These are phyloP conservation scores for Pyricularia pennisetigena DNA, from an alignment of 2,329 filamentous ascomycete genomes.

Conservation along the genomic window DNA sequence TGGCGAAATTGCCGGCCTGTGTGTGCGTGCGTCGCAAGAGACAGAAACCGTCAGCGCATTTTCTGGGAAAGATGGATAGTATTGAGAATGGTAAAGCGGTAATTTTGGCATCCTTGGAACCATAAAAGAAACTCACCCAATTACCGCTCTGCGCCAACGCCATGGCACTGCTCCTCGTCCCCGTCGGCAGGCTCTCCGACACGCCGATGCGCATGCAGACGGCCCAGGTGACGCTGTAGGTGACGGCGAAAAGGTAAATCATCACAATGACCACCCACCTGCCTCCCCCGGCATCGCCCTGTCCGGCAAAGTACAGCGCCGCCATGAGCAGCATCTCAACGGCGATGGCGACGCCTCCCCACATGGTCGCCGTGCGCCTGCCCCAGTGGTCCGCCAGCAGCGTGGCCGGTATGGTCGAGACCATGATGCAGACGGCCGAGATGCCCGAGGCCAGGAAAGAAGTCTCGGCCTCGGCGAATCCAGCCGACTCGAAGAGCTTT, in stretches of 20 bases:
- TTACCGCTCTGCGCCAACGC: constrained; percentile 43
- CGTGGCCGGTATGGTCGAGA: constrained; percentile 41
- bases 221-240: constrained; percentile 39
- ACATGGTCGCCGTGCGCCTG: constrained; percentile 39
- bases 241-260: constrained; percentile 38
- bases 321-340: constrained; percentile 43
- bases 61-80: no score
- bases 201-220: constrained; percentile 42
- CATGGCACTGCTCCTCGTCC: constrained; percentile 43
- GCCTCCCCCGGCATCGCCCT: constrained; percentile 26
- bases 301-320: constrained; percentile 33
- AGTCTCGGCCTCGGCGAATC: constrained; percentile 39
- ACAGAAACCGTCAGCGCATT: no score
- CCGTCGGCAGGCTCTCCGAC: constrained; percentile 45
- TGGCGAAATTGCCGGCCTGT: constrained; percentile 31
- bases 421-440: constrained; percentile 46
- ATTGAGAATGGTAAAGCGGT: no score
- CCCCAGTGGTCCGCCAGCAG: constrained; percentile 47
- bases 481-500: constrained; percentile 48
- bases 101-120: no score
- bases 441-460: constrained; percentile 50
- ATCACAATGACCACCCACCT: constrained; percentile 40
- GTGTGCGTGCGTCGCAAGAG: no score
- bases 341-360: constrained; percentile 40
- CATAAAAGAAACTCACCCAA: constrained; percentile 25